Base-by-base conservation (phyloP, 2,329 filamentous ascomycete genomes). In the Ophiostoma fasciatum region DNA sequence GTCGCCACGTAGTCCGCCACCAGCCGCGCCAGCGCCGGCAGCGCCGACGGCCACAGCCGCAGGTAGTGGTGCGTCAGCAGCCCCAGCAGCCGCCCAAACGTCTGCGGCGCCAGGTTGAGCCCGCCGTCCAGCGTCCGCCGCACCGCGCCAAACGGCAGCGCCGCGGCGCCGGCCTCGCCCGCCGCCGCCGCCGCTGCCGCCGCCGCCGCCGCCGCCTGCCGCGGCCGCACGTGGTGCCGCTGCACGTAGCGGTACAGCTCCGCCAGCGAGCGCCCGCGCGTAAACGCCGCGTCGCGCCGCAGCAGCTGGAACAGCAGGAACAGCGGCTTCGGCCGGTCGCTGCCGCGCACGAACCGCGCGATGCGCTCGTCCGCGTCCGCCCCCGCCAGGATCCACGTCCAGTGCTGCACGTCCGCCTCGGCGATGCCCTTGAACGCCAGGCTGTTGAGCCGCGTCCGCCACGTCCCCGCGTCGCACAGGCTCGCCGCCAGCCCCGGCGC, bases 361-460 rank as follows among this genome's bases (percentile, higher is more conserved):
- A 58, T 46, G 12, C 54, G 54, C 28, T 34, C 45, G 36, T 62
- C 60, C 7, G 52, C 51, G 31, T 53, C 45, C 7, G 50, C 39
- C 0, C 49, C 55, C 0, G 48, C 51, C 14, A 64, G 32, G 18
- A 64, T 59, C 58, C 57, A 62, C 28, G 56, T 37, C 60, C 61
- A 63, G 27, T 56, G 54, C 11, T 53, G 50, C 21, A 63, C 33
- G 27, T 61, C 51, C 2, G 46, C 46, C 37, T 48, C 48, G 2
- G 46, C 44, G 40, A 56, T 49, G 6, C 58, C 59, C 32, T 51
- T 56, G 28, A 37, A 39, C 3, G 46, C 46, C 9, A 61, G 36
- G 15, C 44, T 45, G 20, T 49, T 45, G 7, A 61, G 41, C 11
- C 49, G 46, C 25, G 49, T 41, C 9, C 44, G 45, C 57, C 57